Evolutionary conservation across 257 asterid species (phyloP), one percentile per base, ranked within the genome.

Genomic region (Thymus quinquecostatus): DNA sequence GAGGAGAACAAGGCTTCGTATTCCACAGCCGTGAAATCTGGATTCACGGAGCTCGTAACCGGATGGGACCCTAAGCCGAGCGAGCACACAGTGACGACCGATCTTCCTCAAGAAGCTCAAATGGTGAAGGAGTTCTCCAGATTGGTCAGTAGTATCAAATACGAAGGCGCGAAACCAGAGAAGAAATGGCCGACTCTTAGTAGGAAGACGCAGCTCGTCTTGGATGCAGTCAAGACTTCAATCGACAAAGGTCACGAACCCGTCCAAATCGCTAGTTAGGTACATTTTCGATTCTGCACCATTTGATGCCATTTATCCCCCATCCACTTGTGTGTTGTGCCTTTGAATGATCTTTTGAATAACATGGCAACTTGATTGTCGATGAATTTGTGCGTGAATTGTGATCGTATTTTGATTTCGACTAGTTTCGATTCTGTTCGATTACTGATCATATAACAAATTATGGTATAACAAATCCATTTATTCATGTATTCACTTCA

Each of bases 101-200:
- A 86, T 44, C 86, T 87, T 51, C 94, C 98, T 40, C 96, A 92
- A 65, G 98, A 92, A 71, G 98, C 85, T 13, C 80, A 84, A 1
- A 85, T 92, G 96, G 78, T 92, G 77, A 77, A 11, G 30, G 98
- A 86, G 82, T 89, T 92, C 28, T 75, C 85, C 8, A 75, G 84
- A 10, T 66, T 88, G 66, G 92, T 89, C 1, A 67, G 63, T 3
- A 49, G 78, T 30, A 73, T 92, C 21, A 81, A 80, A 57, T 76
- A 41, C 43, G 64, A 76, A 1, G 84, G 92, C n/a, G 79, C 32
- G 0, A 78, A 75, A 34, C 96, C 92, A 2, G 88, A 89, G 79
- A 82, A 75, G 78, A 88, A 85, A 60, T 92, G 98, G 96, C 82
- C 88, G 3, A 75, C 48, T 0, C 48, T 80, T 4, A 86, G 96